These are phyloP conservation scores for Backusella parvicylindrica DNA, from an alignment of 192 early-diverging fungal species.

Conservation along the genomic window DNA sequence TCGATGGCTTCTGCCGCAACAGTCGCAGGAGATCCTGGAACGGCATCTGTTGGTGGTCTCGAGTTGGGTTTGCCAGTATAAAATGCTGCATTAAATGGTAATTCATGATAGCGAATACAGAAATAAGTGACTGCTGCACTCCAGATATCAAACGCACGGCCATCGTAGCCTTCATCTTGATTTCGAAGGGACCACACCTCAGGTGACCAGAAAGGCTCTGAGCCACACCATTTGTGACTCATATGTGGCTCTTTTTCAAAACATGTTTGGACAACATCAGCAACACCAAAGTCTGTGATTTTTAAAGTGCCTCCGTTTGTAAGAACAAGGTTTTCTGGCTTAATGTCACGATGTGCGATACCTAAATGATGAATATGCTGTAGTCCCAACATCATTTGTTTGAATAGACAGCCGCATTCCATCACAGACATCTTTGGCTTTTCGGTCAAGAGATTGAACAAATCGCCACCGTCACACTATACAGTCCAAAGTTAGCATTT, in stretches of 20 bases:
- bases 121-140: conserved; percentile 92
- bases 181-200: conserved; percentile 71
- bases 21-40: conserved; percentile 44
- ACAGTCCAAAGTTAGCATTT: background rate
- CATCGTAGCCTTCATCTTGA: conserved; percentile 77
- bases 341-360: conserved; percentile 90
- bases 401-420: conserved; percentile 91
- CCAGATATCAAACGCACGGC: conserved; percentile 90
- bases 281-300: conserved; percentile 98
- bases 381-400: conserved; percentile 88
- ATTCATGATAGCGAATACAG: conserved; percentile 66
- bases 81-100: conserved; percentile 16
- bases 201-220: conserved; percentile 96
- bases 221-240: conserved; percentile 89
- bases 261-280: conserved; percentile 86
- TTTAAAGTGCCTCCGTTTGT: conserved; percentile 84
- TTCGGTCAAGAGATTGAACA: conserved; percentile 77
- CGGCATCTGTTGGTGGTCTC: background rate
- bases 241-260: conserved; percentile 76
- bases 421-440: conserved; percentile 69
- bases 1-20: conserved; percentile 62
- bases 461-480: conserved; percentile 91
- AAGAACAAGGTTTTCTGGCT: conserved; percentile 87
- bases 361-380: conserved; percentile 89
- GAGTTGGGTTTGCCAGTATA: background rate